Base-by-base conservation (phyloP, 106 monocot species). In the Chionographis japonica region DNA sequence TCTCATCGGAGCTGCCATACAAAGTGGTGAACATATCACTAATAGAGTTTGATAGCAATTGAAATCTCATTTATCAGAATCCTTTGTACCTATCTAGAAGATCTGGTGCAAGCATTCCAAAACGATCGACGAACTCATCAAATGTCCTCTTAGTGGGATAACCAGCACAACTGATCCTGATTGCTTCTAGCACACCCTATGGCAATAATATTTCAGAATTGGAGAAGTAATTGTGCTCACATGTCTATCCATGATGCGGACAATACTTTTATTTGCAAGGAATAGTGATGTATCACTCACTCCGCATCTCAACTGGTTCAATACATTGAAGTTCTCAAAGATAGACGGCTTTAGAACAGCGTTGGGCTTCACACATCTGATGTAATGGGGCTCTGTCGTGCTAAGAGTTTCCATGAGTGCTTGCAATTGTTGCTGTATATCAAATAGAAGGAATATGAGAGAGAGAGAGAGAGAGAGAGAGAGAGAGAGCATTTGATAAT, bases 111-210 rank as follows among this genome's bases (percentile, higher is more conserved):
- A 99, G 89, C 84, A 99, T 90, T 61, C 93, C 93, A 84, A 99
- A 93, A 39, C 98, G 92, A 78, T 99, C 87, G 54, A 93, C 76
- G 70, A 99, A 99, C 77, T 99, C 98, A 62, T 93, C 87, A 73
- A 99, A 99, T 77, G 93, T 78, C 67, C 98, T 85, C 72, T 90
- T 93, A 42, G 98, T 99, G 40, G 98, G 98, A 80, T 93, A 99
- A 15, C 98, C 98, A 58, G 98, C 98, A 84, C 98, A 99, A 62
- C 98, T 99, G 19, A 99, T 99, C 68, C 98, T 93, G 54, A 99
- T 99, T 71, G 98, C 98, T 75, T 99, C 98, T 40, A 99, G 68
- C 20, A 99, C 98, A 83, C 98, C 98, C 98, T 99, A 52, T 36
- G 12, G 40, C 1, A 59, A 38, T 35, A 38, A 67, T 60, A 27